Percentiles rank a stretch among this genome's conserved stretches.
phyloP scores from a whole-genome alignment of 2,329 filamentous ascomycete species.

The Hypoxylon sp. region DNA sequence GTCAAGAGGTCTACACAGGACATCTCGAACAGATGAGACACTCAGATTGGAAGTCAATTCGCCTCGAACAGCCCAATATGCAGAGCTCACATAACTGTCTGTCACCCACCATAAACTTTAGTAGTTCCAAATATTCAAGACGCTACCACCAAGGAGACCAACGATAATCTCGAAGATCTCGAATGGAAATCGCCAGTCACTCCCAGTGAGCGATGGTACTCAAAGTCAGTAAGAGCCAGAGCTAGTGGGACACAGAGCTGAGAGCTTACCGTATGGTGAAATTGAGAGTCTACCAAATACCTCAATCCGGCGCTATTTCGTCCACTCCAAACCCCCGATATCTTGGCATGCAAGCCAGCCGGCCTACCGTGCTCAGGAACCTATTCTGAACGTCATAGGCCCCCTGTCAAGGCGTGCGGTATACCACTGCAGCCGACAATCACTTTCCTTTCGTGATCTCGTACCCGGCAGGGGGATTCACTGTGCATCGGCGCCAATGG shows the following conservation, averaged over 20 bases:
- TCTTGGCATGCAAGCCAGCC: constrained; percentile 34
- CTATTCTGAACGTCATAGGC: constrained; percentile 34
- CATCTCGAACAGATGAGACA: constrained; percentile 21
- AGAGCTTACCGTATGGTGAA: constrained; percentile 28
- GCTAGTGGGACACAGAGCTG: neutral
- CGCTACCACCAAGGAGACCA: neutral
- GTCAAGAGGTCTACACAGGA: constrained; percentile 28
- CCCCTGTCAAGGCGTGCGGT: constrained; percentile 42
- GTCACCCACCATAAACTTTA: neutral
- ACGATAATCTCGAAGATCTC: neutral
- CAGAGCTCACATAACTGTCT: constrained; percentile 10
- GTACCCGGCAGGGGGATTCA: constrained; percentile 36
- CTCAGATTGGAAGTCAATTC: constrained; percentile 39
- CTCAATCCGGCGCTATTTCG: constrained; percentile 38
- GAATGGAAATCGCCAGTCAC: neutral
- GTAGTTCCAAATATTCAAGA: neutral
- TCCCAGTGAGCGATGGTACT: neutral
- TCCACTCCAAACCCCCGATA: constrained; percentile 26
- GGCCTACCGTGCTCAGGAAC: constrained; percentile 39
- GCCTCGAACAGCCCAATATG: neutral
- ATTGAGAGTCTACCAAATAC: constrained; percentile 14
- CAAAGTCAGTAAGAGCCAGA: neutral
- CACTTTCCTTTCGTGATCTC: constrained; percentile 49
- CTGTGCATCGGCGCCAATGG: constrained; percentile 36
- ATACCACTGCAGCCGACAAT: constrained; percentile 40